phyloP scores from a whole-genome alignment of 805 yeast species.

The Wickerhamomyces alni region DNA sequence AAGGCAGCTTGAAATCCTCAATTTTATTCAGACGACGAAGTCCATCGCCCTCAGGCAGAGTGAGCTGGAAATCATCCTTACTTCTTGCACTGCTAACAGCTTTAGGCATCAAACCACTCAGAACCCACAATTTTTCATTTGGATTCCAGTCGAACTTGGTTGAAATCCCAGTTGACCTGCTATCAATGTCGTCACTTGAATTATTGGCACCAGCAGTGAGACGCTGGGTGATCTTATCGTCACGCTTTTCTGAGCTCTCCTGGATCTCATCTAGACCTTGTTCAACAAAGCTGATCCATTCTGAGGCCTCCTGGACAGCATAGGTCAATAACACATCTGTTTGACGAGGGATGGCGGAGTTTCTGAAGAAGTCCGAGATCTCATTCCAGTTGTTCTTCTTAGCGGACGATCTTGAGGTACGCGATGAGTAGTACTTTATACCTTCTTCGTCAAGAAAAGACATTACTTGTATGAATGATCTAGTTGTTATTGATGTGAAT shows the following conservation, averaged over 20 bases:
- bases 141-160: background rate
- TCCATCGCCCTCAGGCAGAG: constrained; percentile 19
- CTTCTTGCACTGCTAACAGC: constrained; percentile 4
- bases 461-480: too few relatives aligned
- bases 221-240: background rate
- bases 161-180: too few relatives aligned
- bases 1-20: constrained; percentile 26
- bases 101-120: constrained; percentile 18
- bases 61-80: constrained; percentile 8
- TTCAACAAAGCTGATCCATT: constrained; percentile 17
- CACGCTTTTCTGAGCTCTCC: background rate
- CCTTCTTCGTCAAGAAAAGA: too few relatives aligned
- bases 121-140: constrained; percentile 14
- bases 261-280: constrained; percentile 12
- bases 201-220: background rate
- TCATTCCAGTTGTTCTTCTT: constrained; percentile 6
- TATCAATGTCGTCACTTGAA: background rate
- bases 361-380: constrained; percentile 7
- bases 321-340: constrained; percentile 3
- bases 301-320: constrained; percentile 11
- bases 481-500: too few relatives aligned
- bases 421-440: background rate
- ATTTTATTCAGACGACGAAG: constrained; percentile 8
- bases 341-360: constrained; percentile 4
- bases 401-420: constrained; percentile 8